Evolutionary conservation across 495 filamentous ascomycete species (phyloP).

Genomic region (Halenospora varia): DNA sequence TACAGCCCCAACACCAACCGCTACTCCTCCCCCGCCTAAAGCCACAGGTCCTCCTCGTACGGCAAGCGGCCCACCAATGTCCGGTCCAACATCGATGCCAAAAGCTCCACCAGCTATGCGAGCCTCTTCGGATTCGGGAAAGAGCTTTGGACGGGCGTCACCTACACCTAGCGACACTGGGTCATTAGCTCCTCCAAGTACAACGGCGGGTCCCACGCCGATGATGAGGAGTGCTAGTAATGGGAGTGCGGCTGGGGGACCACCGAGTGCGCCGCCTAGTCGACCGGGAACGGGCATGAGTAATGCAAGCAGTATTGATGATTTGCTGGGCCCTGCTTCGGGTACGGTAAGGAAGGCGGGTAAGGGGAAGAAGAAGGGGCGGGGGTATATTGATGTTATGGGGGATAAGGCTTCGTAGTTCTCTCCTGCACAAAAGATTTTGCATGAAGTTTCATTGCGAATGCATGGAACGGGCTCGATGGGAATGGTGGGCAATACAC

Average conservation of each 20-base stretch:
- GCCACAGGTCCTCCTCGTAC: conserved; percentile 26
- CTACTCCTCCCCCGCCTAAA: conserved; percentile 46
- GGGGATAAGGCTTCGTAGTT: conserved; percentile 16
- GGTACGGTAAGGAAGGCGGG: conserved; percentile 54
- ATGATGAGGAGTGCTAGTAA: conserved; percentile 42
- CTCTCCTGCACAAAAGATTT: too few relatives aligned
- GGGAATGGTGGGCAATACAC: background rate
- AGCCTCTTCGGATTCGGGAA: background rate
- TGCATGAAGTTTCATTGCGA: too few relatives aligned
- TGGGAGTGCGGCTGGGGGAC: conserved; percentile 36
- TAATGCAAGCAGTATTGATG: conserved; percentile 80
- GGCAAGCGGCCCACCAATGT: conserved; percentile 8
- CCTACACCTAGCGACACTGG: background rate
- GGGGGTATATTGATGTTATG: conserved; percentile 93
- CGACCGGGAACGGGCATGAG: conserved; percentile 66
- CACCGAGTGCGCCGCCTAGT: conserved; percentile 38
- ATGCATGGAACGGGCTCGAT: background rate
- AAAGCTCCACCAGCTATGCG: conserved; percentile 7
- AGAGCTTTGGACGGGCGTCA: background rate
- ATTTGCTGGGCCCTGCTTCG: conserved; percentile 67
- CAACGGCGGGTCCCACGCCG: background rate
- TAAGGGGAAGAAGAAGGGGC: conserved; percentile 72
- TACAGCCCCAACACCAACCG: conserved; percentile 38
- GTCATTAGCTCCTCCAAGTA: background rate
- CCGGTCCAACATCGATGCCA: conserved; percentile 32